These are phyloP conservation scores for Pseudevernia furfuracea DNA, from an alignment of 495 filamentous ascomycete species.

Conservation along the genomic window DNA sequence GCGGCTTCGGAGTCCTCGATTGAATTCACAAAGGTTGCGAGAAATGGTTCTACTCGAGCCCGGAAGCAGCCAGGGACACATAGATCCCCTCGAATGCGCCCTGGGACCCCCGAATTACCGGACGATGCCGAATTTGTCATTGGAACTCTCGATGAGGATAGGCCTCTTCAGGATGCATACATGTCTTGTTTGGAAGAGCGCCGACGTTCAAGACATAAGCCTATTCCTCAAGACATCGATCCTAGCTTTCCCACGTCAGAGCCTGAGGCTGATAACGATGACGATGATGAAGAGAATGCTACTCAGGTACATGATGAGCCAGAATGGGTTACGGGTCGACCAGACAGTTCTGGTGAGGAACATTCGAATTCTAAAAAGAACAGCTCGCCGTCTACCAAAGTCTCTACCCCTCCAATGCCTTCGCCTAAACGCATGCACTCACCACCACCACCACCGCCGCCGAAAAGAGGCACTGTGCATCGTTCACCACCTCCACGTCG, in stretches of 20 bases:
- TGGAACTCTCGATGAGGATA: constrained; percentile 92
- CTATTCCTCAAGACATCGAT: constrained; percentile 90
- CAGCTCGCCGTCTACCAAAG: background rate
- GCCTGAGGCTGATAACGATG: constrained; percentile 66
- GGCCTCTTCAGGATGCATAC: constrained; percentile 86
- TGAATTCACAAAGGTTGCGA: constrained; percentile 49
- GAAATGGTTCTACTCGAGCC: constrained; percentile 24
- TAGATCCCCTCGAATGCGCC: constrained; percentile 53
- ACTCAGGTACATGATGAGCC: constrained; percentile 48
- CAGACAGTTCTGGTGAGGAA: constrained; percentile 48
- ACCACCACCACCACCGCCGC: constrained; percentile 43
- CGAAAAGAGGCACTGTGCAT: constrained; percentile 35
- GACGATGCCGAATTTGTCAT: constrained; percentile 98
- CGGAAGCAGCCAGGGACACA: constrained; percentile 30
- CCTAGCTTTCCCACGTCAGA: constrained; percentile 94
- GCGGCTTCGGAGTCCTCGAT: constrained; percentile 56
- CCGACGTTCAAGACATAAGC: constrained; percentile 66
- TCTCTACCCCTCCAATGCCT: constrained; percentile 28
- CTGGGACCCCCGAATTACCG: constrained; percentile 74
- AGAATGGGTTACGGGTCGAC: constrained; percentile 40
- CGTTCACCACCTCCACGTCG: constrained; percentile 57
- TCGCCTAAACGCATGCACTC: constrained; percentile 46
- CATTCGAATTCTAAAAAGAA: constrained; percentile 21
- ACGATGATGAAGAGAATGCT: constrained; percentile 52
- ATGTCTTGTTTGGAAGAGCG: constrained; percentile 75